Base-by-base conservation (phyloP, 345 rosid genomes). In the Eucalyptus dawsonii region DNA sequence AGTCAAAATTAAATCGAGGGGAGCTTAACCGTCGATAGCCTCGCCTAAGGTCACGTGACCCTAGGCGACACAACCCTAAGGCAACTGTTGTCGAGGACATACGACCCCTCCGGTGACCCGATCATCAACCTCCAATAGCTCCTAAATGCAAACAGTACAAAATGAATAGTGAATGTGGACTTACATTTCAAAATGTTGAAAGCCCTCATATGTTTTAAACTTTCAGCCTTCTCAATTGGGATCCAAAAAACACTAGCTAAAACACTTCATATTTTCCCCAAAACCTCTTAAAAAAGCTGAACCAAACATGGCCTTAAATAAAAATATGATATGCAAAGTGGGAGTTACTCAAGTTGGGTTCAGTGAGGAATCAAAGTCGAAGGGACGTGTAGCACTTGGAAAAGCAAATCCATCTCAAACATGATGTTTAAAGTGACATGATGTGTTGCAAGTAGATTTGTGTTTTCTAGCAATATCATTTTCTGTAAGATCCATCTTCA, bases 1-100 rank as follows among this genome's bases (percentile, higher is more conserved):
- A 53, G 25, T 53, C 58, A 21, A 53, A 53, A 53, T 53, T 53
- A 53, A 53, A 53, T 53, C 1, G 2, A 53, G 0, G 58, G 11
- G 25, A 53, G 11, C 25, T 53, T 21, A 53, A 53, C 5, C 11
- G 1, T 53, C 5, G 1, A 4, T 1, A 53, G 1, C 58, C 58
- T 53, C 0, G 0, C 58, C 58, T 0, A 53, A 19, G 25, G 11
- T 53, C 25, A 2, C 0, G 2, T 2, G 5, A 21, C 58, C 58
- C 58, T 53, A 53, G 58, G 25, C 2, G 1, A 53, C 0, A 4
- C 0, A 53, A 53, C 1, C 25, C 25, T 53, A 53, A 21, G 11
- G 25, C 58, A 53, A 53, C 5, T 53, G 1, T 53, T 1, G 0
- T 53, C 1, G 0, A 53, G 58, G 24, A 53, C 58, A 19, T 19